Conservation (phyloP, 345 rosid species). For the Ceriops zippeliana region DNA sequence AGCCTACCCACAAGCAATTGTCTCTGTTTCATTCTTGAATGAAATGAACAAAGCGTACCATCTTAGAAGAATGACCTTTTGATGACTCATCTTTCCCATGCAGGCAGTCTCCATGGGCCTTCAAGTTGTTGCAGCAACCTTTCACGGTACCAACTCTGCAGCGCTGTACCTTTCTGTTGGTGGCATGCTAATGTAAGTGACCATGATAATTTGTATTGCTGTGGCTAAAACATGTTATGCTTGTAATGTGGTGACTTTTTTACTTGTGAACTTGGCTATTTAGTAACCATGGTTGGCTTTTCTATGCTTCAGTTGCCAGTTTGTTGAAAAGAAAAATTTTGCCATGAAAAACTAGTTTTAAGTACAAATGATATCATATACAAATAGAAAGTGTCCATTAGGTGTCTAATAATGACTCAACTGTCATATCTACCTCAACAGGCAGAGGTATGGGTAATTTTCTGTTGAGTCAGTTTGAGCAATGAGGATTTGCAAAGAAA, state of each 20-base stretch:
- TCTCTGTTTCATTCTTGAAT: too few species aligned
- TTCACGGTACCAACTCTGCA: conserved; percentile 36
- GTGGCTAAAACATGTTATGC: background rate
- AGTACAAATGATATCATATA: too few species aligned
- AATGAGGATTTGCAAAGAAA: background rate
- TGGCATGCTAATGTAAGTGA: conserved; percentile 78
- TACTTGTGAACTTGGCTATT: background rate
- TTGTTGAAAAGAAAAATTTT: too few species aligned
- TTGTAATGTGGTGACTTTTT: background rate
- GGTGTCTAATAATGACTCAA: too few species aligned
- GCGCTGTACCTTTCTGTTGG: conserved; percentile 76
- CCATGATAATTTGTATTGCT: background rate
- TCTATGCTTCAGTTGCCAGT: too few species aligned
- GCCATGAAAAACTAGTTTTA: too few species aligned
- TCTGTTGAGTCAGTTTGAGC: background rate
- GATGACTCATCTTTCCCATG: conserved; percentile 8
- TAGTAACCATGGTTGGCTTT: too few species aligned
- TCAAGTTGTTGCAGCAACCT: conserved; percentile 72
- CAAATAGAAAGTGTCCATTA: too few species aligned
- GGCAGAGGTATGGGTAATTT: too few species aligned
- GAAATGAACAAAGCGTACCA: too few species aligned
- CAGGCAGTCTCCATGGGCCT: conserved; percentile 82
- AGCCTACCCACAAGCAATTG: too few species aligned
- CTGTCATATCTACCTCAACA: too few species aligned
- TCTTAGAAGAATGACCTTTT: background rate